Evolutionary conservation across 768 basidiomycete species (phyloP).

Genomic region (Suillus decipiens): DNA sequence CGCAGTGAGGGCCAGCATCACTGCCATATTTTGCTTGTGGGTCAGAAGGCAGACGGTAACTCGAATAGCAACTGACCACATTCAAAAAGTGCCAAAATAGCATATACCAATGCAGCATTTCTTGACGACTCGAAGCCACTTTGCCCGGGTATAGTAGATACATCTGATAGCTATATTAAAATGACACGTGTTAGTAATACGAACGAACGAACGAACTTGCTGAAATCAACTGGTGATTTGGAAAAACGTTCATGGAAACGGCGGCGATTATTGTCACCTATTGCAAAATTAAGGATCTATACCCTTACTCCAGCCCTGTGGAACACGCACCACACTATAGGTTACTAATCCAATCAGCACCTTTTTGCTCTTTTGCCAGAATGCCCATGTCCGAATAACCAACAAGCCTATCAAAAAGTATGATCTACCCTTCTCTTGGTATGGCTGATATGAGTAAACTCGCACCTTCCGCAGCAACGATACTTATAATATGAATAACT

Average conservation of each 20-base stretch:
- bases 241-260: constrained; percentile 9
- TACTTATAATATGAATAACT: constrained; percentile 13
- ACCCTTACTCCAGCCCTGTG: not conserved
- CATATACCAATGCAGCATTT: constrained; percentile 1
- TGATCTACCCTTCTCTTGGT: not conserved
- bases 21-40: not conserved
- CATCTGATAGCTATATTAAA: not conserved
- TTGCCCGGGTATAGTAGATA: not conserved
- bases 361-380: constrained; percentile 18
- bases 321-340: constrained; percentile 14
- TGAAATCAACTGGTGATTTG: constrained; percentile 10
- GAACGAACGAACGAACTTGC: constrained; percentile 5
- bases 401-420: constrained; percentile 18
- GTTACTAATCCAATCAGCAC: constrained; percentile 16
- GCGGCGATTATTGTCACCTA: constrained; percentile 16
- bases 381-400: constrained; percentile 22
- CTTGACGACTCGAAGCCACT: not conserved
- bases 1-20: constrained; percentile 6
- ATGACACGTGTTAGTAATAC: not conserved
- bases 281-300: not conserved
- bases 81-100: not conserved
- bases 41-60: not conserved
- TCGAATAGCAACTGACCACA: not conserved
- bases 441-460: not conserved
- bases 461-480: constrained; percentile 13